Evolutionary conservation across 129 eudicot species (phyloP).

Genomic region (Logfia minima): DNA sequence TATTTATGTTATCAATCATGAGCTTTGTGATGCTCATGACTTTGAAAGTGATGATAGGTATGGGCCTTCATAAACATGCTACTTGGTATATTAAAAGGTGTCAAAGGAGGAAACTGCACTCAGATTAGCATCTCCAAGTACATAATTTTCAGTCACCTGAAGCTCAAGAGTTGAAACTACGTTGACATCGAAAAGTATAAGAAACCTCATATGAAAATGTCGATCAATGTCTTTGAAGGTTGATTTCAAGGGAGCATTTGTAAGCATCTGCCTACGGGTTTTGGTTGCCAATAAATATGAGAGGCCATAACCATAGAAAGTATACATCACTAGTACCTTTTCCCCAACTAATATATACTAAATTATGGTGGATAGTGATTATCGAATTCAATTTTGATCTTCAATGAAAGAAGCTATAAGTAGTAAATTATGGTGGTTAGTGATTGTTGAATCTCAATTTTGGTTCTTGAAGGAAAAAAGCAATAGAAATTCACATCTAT

Average conservation of each 20-base stretch:
- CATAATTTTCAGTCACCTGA: conserved; percentile 16
- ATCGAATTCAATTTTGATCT: conserved; percentile 25
- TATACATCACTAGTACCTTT: conserved; percentile 24
- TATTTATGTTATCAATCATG: conserved; percentile 43
- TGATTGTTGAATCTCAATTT: conserved; percentile 20
- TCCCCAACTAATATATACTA: conserved; percentile 2
- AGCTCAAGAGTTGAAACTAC: not conserved
- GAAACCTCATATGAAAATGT: not conserved
- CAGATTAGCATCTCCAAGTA: conserved; percentile 43
- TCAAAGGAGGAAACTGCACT: conserved; percentile 71
- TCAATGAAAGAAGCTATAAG: not conserved
- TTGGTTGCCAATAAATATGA: conserved; percentile 28
- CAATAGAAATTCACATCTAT: not conserved
- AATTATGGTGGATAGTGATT: conserved; percentile 24
- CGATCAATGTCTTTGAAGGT: not conserved
- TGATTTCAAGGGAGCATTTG: not conserved
- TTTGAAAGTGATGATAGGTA: conserved; percentile 79
- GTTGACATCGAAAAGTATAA: not conserved
- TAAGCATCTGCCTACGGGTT: not conserved
- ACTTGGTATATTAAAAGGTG: conserved; percentile 86
- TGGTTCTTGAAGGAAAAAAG: conserved; percentile 13
- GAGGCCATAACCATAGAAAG: conserved; percentile 28
- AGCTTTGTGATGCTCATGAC: conserved; percentile 83
- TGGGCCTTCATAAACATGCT: conserved; percentile 83
- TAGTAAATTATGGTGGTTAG: conserved; percentile 19